Evolutionary conservation across 1,284 basidiomycete species (phyloP), one percentile per base, ranked within the genome.

Genomic region (Moesziomyces parantarcticus): DNA sequence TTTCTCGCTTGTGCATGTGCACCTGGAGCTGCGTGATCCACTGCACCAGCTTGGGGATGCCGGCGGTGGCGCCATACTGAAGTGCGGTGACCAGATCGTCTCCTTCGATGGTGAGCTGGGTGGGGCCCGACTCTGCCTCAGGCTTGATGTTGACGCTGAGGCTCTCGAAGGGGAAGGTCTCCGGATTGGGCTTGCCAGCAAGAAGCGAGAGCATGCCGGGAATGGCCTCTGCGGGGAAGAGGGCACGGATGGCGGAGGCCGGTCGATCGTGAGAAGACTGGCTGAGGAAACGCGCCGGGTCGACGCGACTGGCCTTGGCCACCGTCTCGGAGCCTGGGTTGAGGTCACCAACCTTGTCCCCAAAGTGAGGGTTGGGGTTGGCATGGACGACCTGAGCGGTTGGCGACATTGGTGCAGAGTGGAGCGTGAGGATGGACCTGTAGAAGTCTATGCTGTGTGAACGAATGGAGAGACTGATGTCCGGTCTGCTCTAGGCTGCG

Each of bases 161-260:
- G 1, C 89, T 89, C 8, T 90, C 89, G 84, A 98, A 91, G 1
- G 95, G 95, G 85, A 97, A 98, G 18, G 92, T 92, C 5, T 87
- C 85, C n/a, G 91, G 88, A 82, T 96, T 96, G 25, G 96, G 96
- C 85, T 87, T 86, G 36, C 88, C 88, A 11, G 87, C 87, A 22
- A 86, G 81, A 61, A 97, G 87, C 18, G 93, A 94, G 58, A 97
- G 90, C 69, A 96, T 85, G 4, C 92, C 92, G 0, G 93, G 92
- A 2, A 85, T 87, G 21, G 85, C 85, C 84, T 97, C 94, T 45
- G 93, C 87, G 0, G 90, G 92, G 76, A 91, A 88, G 32, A 97
- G 88, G 1, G 86, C 86, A 47, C 88, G 86, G 66, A 89, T 88
- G 86, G 81, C 51, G n/a, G 66, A 58, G 13, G 64, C 53, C 25